Base-by-base conservation (phyloP, 192 early-diverging fungal genomes). In the Umbelopsis isabellina region DNA sequence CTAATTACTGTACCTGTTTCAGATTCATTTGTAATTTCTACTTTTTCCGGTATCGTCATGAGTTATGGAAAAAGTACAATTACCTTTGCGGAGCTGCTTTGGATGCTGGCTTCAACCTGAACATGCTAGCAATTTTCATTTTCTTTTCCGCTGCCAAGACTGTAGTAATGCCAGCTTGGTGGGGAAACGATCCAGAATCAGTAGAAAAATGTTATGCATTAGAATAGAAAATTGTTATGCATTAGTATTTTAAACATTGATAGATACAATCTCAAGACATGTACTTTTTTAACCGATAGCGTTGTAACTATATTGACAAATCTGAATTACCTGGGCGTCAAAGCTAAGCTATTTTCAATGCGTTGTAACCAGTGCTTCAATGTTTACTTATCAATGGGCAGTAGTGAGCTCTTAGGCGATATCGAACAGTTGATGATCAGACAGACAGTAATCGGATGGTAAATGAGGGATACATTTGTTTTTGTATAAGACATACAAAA, bases 161-260 rank as follows among this genome's bases (percentile, higher is more conserved):
- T 4, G 78, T 83, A 35, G 45, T 77, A 33, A 82, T 86, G 69
- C 85, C 85, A n/a, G 25, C 12, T 5, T 87, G 85, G 85, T 84
- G 80, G 81, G 85, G 85, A 25, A 86, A 86, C 5, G 69, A 73
- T 37, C 68, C 80, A 1, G 67, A 53, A 22, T 81, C 80, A 20
- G 70, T 80, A 61, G 85, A 86, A 69, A 79, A 86, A 58, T 86
- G 85, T 68, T 80, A 71, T 44, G 79, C 55, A 35, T 30, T 61
- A 16, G 16, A 35, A 35, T 61, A 30, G 7, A 86, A 69, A 79
- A 86, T 50, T 86, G 85, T 68, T 80, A 71, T 44, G 79, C 55
- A 35, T 30, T 61, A 16, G 16, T 18, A 35, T 61, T 16, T 55
- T 35, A 15, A 10, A 41, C 6, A 2, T 41, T 41, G 37, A 9